Evolutionary conservation across 2,329 filamentous ascomycete genomes (phyloP), one percentile per base, ranked within the genome.

Genomic region (Botryotinia convoluta): DNA sequence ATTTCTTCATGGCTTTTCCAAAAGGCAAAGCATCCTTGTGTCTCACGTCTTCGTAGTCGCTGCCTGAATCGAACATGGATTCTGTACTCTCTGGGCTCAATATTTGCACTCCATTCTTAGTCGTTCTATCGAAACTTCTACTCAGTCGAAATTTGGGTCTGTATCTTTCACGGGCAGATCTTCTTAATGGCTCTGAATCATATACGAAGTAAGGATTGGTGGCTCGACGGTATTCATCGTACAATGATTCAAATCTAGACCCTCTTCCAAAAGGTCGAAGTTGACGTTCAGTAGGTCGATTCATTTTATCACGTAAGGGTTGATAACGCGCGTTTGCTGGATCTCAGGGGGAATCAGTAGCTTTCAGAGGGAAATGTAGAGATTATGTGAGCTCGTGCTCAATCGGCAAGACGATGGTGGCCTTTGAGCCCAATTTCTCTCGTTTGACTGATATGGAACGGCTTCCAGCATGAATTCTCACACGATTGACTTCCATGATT

Each of bases 1-100:
- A 59, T 60, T 68, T 72, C 35, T 70, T 74, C 72, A 76, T 72
- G 12, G 74, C 74, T 59, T 72, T 74, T 6, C 45, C 63, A 60
- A 76, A 72, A 10, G 75, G 48, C 29, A 69, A 16, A 18, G 48
- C 39, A 44, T 44, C 18, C 35, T 57, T 57, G n/a, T 57, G n/a
- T 18, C 48, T 32, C 29, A 37, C 48, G n/a, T 69, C 65, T 57
- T 57, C 65, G 20, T 57, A 69, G n/a, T 69, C 48, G 37, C 65
- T 32, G 39, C 48, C 26, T 20, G 37, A 69, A 37, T 69, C 65
- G 48, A 57, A 57, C 48, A 35, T 57, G 2, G 29, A 20, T 7
- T 57, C 65, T 42, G 22, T 32, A 20, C 39, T 32, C 26, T 71
- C 69, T 45, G 32, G 42, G n/a, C 69, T 44, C 20, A 61, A 18